Percentiles rank a stretch among this genome's conserved stretches.
These are phyloP conservation scores for Xylariaceae sp. DNA, from an alignment of 2,329 filamentous ascomycete species.

Conservation along the genomic window DNA sequence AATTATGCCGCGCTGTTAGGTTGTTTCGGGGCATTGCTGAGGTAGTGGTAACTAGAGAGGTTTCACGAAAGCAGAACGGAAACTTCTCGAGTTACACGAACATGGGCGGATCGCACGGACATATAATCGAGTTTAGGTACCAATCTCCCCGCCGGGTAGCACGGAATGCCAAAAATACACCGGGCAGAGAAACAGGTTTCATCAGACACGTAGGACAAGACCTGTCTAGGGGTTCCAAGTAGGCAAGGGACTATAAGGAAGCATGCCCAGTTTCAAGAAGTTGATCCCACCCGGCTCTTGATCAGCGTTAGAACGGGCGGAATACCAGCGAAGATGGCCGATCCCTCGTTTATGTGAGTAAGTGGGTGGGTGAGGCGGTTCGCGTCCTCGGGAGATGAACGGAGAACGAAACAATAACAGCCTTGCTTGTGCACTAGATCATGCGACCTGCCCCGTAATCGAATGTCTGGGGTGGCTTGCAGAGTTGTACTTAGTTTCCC, in stretches of 20 bases:
- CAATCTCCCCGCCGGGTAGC: too few relatives aligned
- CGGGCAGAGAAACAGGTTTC: too few relatives aligned
- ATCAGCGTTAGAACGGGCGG: slow-evolving; percentile 2
- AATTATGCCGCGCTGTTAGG: not conserved
- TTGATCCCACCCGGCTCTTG: slow-evolving; percentile 15
- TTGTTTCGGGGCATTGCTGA: too few relatives aligned
- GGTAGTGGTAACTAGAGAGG: too few relatives aligned
- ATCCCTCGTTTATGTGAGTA: not conserved
- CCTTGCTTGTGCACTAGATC: slow-evolving; percentile 2
- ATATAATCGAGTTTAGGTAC: too few relatives aligned
- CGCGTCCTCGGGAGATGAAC: not conserved
- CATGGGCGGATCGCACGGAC: too few relatives aligned
- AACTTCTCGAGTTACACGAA: too few relatives aligned
- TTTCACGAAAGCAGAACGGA: too few relatives aligned
- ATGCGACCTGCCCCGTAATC: slow-evolving; percentile 3
- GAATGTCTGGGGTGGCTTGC: slow-evolving; percentile 12
- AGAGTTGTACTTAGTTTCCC: not conserved
- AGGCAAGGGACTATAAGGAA: not conserved
- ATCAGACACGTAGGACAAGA: too few relatives aligned
- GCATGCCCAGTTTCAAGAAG: slow-evolving; percentile 9
- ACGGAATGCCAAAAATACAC: too few relatives aligned
- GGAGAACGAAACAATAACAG: not conserved
- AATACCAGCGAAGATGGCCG: not conserved
- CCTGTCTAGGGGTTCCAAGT: too few relatives aligned
- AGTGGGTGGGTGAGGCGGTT: not conserved